These are phyloP conservation scores for Shiraia sp. DNA, from an alignment of 2,329 filamentous ascomycete genomes.

Conservation along the genomic window DNA sequence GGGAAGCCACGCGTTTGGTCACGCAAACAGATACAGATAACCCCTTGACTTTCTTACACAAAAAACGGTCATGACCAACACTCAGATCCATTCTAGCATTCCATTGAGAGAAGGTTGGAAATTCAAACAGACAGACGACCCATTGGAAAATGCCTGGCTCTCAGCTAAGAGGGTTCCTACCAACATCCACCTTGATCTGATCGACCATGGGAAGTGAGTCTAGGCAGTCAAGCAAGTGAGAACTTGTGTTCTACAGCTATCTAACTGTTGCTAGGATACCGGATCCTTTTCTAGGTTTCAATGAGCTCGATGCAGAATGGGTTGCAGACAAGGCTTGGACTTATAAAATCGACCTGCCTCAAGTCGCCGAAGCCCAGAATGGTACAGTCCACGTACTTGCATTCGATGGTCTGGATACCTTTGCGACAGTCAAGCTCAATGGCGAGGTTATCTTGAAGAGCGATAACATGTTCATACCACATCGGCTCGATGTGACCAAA, in stretches of 20 bases:
- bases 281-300: slow-evolving; percentile 56
- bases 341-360: slow-evolving; percentile 50
- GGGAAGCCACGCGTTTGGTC: slow-evolving; percentile 1
- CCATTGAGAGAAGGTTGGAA: slow-evolving; percentile 48
- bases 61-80: slow-evolving; percentile 27
- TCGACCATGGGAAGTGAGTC: slow-evolving; percentile 51
- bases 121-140: slow-evolving; percentile 52
- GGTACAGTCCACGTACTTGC: slow-evolving; percentile 54
- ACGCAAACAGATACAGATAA: neutral
- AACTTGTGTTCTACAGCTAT: neutral
- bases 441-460: slow-evolving; percentile 56
- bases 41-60: neutral
- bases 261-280: slow-evolving; percentile 45
- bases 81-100: slow-evolving; percentile 21
- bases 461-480: slow-evolving; percentile 67
- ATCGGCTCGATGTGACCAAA: slow-evolving; percentile 58
- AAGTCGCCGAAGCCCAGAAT: slow-evolving; percentile 26
- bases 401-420: slow-evolving; percentile 68
- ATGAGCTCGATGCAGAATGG: slow-evolving; percentile 55
- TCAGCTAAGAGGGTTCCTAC: slow-evolving; percentile 51
- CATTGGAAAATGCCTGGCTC: slow-evolving; percentile 47
- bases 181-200: slow-evolving; percentile 53
- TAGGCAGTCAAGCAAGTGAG: neutral
- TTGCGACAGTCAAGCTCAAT: slow-evolving; percentile 62
- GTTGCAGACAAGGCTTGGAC: slow-evolving; percentile 54